A percentile compares a stretch with the other conserved stretches of the same genome.
These are phyloP conservation scores for Pseudogymnoascus sp. DNA, from an alignment of 2,329 filamentous ascomycete species.

Conservation along the genomic window DNA sequence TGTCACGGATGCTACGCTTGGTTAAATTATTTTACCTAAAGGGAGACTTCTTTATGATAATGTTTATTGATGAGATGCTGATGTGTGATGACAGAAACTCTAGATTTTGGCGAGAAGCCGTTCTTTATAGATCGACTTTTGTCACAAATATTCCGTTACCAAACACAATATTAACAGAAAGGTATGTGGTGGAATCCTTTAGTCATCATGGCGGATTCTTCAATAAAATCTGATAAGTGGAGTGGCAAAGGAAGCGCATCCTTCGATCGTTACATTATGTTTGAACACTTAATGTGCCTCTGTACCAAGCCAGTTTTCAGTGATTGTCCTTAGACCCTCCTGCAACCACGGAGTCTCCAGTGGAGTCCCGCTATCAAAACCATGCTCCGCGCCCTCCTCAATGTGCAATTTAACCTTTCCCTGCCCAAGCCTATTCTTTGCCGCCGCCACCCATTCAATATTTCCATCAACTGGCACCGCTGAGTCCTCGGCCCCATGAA, in stretches of 20 bases:
- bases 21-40: too few species aligned
- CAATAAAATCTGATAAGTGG: not conserved
- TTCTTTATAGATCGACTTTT: slow-evolving; percentile 28
- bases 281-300: not conserved
- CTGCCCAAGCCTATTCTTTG: slow-evolving; percentile 16
- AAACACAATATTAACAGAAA: too few species aligned
- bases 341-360: slow-evolving; percentile 19
- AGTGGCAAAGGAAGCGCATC: not conserved
- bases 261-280: not conserved
- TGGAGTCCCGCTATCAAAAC: slow-evolving; percentile 11
- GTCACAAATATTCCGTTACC: too few species aligned
- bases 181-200: too few species aligned
- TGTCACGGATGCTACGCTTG: too few species aligned
- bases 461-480: slow-evolving; percentile 17
- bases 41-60: too few species aligned
- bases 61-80: too few species aligned
- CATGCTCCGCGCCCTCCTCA: slow-evolving; percentile 13
- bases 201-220: too few species aligned
- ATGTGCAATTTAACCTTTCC: slow-evolving; percentile 11
- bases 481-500: slow-evolving; percentile 19
- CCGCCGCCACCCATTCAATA: slow-evolving; percentile 13
- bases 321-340: slow-evolving; percentile 14
- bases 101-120: too few species aligned
- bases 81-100: too few species aligned
- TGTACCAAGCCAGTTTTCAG: slow-evolving; percentile 15